A percentile compares a stretch with the other conserved stretches of the same genome.
Evolutionary conservation across 345 rosid genomes (phyloP).

Genomic region (Boechera retrofracta): DNA sequence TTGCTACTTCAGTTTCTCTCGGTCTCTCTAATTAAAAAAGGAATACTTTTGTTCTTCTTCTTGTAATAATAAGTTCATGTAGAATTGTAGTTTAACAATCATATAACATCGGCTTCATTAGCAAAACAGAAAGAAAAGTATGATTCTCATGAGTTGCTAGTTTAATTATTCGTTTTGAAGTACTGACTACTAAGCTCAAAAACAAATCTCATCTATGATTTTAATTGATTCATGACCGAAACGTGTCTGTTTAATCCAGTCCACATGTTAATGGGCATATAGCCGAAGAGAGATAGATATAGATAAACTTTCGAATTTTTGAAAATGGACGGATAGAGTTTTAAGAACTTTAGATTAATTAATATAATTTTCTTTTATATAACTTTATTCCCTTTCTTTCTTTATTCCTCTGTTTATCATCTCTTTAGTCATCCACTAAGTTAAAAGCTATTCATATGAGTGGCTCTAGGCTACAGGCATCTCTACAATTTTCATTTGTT

Average conservation of each 20-base stretch:
- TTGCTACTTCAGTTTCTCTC: slow-evolving; percentile 70
- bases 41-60: neutral
- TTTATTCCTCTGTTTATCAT: slow-evolving; percentile 7
- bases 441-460: slow-evolving; percentile 20
- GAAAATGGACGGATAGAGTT: too few relatives aligned
- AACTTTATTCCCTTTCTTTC: slow-evolving; percentile 16
- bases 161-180: too few relatives aligned
- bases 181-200: too few relatives aligned
- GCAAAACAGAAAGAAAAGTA: too few relatives aligned
- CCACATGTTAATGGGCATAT: too few relatives aligned
- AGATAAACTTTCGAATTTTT: too few relatives aligned
- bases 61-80: neutral
- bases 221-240: too few relatives aligned
- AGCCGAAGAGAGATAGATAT: too few relatives aligned
- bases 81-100: neutral
- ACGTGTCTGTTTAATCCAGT: too few relatives aligned
- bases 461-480: slow-evolving; percentile 2
- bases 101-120: too few relatives aligned
- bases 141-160: too few relatives aligned
- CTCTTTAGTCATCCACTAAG: slow-evolving; percentile 28
- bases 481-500: neutral
- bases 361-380: neutral
- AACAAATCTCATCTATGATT: too few relatives aligned
- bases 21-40: slow-evolving; percentile 58
- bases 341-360: slow-evolving; percentile 5